A percentile compares a stretch with the other conserved stretches of the same genome.
phyloP scores from a whole-genome alignment of 441 rosid species.

The Erodium trifolium region DNA sequence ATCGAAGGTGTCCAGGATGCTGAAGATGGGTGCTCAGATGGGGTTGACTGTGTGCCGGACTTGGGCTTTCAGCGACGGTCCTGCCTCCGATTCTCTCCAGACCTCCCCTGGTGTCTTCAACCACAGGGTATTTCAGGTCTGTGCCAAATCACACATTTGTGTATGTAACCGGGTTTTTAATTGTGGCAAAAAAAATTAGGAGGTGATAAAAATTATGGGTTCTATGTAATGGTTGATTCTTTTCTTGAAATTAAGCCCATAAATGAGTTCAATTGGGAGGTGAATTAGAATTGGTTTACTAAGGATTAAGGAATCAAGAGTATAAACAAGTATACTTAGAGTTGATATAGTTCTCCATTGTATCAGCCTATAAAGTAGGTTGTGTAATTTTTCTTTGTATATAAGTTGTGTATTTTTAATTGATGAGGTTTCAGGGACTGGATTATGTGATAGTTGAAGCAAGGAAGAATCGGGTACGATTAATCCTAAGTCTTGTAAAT shows the following conservation, averaged over 20 bases:
- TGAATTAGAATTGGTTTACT: neutral
- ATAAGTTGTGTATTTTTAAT: conserved; percentile 1
- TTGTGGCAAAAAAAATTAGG: no score
- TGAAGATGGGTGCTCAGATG: conserved; percentile 30
- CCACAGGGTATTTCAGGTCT: conserved; percentile 32
- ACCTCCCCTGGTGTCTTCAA: conserved; percentile 37
- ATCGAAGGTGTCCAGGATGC: conserved; percentile 29
- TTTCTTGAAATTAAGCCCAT: neutral
- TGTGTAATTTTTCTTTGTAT: neutral
- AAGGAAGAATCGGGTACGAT: conserved; percentile 30
- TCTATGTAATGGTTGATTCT: neutral
- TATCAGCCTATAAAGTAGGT: neutral
- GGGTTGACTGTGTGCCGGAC: conserved; percentile 48
- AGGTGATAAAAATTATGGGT: no score
- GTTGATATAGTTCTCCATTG: neutral
- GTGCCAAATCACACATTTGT: neutral
- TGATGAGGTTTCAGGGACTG: conserved; percentile 26
- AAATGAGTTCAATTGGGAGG: no score
- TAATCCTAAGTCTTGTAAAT: conserved; percentile 45
- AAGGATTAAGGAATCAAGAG: no score
- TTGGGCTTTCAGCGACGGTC: conserved; percentile 48
- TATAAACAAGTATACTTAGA: neutral
- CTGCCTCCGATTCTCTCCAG: conserved; percentile 32
- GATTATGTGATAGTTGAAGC: conserved; percentile 44
- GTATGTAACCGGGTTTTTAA: neutral